These are phyloP conservation scores for Populus alba DNA, from an alignment of 345 rosid species.

Conservation along the genomic window DNA sequence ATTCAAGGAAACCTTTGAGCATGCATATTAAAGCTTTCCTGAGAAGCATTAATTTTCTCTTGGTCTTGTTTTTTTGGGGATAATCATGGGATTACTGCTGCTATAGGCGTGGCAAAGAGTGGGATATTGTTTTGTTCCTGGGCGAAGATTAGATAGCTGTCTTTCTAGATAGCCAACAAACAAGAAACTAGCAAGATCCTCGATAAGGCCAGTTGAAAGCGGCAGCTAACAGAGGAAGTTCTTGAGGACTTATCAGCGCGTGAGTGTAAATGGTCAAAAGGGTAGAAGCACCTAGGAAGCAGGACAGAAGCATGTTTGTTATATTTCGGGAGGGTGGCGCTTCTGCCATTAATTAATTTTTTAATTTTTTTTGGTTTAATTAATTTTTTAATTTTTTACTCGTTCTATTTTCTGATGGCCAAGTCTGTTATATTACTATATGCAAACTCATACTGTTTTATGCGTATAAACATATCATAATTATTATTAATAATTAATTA, in stretches of 20 bases:
- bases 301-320: background rate
- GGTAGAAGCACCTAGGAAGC: background rate
- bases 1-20: too few relatives aligned
- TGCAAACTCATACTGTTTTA: too few relatives aligned
- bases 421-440: too few relatives aligned
- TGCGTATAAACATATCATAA: too few relatives aligned
- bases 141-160: slow-evolving; percentile 20
- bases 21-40: too few relatives aligned
- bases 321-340: too few relatives aligned
- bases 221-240: background rate
- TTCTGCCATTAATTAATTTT: too few relatives aligned
- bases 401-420: too few relatives aligned
- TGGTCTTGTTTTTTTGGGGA: background rate
- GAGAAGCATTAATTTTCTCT: too few relatives aligned
- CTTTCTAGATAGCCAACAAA: slow-evolving; percentile 26
- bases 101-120: slow-evolving; percentile 18
- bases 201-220: background rate
- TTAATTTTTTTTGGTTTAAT: too few relatives aligned
- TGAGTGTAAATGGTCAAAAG: background rate
- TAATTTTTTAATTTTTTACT: too few relatives aligned
- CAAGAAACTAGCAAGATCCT: slow-evolving; percentile 15
- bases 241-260: background rate
- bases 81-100: background rate
- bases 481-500: too few relatives aligned
- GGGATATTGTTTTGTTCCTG: background rate